Conservation (phyloP, 1,284 basidiomycete species). For the Sphaerobolus stellatus region DNA sequence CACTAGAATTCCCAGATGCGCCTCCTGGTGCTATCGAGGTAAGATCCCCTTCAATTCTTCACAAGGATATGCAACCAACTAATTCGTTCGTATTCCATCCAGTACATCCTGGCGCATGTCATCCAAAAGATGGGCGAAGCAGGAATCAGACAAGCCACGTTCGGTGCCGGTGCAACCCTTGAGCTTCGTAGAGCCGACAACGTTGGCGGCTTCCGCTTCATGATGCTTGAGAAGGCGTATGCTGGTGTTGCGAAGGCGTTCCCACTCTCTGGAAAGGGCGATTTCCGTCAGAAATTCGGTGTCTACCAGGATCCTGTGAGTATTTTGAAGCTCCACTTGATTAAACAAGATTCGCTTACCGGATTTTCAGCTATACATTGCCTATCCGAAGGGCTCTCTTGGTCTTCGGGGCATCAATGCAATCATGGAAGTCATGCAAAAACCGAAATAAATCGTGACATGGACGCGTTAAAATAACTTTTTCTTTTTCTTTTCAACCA, state of each 20-base stretch:
- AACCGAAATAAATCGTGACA: slow-evolving; percentile 32
- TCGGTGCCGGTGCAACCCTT: slow-evolving; percentile 45
- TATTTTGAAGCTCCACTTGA: slow-evolving; percentile 1
- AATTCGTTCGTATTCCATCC: slow-evolving; percentile 22
- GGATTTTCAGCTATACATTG: slow-evolving; percentile 22
- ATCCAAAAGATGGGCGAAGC: slow-evolving; percentile 45
- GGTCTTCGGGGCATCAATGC: slow-evolving; percentile 37
- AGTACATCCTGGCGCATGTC: slow-evolving; percentile 48
- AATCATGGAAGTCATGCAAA: slow-evolving; percentile 37
- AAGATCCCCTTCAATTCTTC: background rate
- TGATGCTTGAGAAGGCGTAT: slow-evolving; percentile 48
- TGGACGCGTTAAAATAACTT: too few relatives aligned
- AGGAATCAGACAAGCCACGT: slow-evolving; percentile 44
- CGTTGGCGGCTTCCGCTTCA: slow-evolving; percentile 37
- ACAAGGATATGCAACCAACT: too few relatives aligned
- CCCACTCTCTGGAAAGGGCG: slow-evolving; percentile 43
- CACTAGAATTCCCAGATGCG: slow-evolving; percentile 53
- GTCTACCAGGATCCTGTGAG: slow-evolving; percentile 37
- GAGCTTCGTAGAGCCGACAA: slow-evolving; percentile 37
- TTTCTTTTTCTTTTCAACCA: too few relatives aligned
- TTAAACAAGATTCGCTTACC: slow-evolving; percentile 9
- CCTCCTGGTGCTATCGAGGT: slow-evolving; percentile 46
- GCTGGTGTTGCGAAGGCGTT: slow-evolving; percentile 42
- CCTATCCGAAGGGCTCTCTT: slow-evolving; percentile 23
- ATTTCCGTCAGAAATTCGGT: slow-evolving; percentile 44